A percentile compares a stretch with the other conserved stretches of the same genome.
These are phyloP conservation scores for Lomentospora prolificans DNA, from an alignment of 2,329 filamentous ascomycete species.

Conservation along the genomic window DNA sequence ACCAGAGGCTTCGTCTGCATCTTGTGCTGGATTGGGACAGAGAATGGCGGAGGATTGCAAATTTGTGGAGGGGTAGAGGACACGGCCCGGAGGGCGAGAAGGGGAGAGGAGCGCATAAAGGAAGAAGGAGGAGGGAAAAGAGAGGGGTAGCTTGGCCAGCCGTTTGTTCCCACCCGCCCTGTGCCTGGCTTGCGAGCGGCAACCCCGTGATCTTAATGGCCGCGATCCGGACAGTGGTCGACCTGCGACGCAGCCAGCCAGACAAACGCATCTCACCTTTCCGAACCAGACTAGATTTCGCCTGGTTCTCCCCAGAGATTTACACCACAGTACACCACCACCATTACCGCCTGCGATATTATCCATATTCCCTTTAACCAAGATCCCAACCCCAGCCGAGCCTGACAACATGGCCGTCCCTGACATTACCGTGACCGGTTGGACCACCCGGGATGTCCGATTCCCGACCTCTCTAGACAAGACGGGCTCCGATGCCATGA, in stretches of 20 bases:
- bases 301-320: no score
- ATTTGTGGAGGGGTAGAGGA: no score
- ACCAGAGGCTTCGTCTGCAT: no score
- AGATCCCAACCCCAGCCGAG: constrained; percentile 12
- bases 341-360: neutral
- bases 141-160: neutral
- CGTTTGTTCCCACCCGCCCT: no score
- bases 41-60: no score
- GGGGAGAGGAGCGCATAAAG: neutral
- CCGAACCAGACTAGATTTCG: no score
- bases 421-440: constrained; percentile 63
- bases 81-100: no score
- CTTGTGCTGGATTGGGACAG: no score
- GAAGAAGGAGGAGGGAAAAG: neutral
- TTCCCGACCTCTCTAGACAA: constrained; percentile 91
- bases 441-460: constrained; percentile 62
- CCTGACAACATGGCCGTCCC: constrained; percentile 12
- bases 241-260: neutral
- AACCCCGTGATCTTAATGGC: neutral
- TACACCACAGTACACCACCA: neutral
- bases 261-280: neutral
- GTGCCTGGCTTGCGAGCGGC: neutral
- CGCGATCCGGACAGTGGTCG: neutral
- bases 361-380: neutral
- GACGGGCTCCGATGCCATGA: constrained; percentile 96